Base-by-base conservation (phyloP, 2,329 filamentous ascomycete genomes). In the Dothistroma pini region DNA sequence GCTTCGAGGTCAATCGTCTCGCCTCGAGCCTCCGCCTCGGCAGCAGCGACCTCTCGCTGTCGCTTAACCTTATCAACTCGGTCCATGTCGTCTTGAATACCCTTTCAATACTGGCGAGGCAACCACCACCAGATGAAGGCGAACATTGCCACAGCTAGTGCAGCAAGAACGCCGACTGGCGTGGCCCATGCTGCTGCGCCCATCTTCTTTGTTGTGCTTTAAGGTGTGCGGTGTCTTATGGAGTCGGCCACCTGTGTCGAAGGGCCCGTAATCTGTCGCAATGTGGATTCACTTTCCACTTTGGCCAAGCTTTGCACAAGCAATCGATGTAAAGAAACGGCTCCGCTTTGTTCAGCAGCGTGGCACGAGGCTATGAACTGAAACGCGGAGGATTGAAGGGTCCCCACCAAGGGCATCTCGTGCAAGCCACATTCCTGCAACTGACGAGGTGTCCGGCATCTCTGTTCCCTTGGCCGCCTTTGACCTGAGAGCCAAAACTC, bases 51-150 rank as follows among this genome's bases (percentile, higher is more conserved):
- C 51, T 53, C 51, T 11, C 51, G 25, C 31, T 53, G 51, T 19
- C 51, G 34, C 51, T 53, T 35, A 25, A 14, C 12, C 14, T 53
- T 29, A 35, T 53, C 51, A 19, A 53, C 31, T 32, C 51, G 14
- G 31, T 53, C 51, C 31, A 35, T 53, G 19, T 53, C 51, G 25
- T 53, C 51, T 11, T 53, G 51, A 21, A 53, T 32, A 19, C 51
- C 51, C 31, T 53, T 53, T 11, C 51, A 3, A 21, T 35, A 53
- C 9, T 53, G 51, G 6, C 66, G 65, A 7, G 70, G 70, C 49
- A 72, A 71, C 68, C 65, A 71, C 64, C 66, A 70, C 66, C 67
- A 71, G 57, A 71, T 57, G 56, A 70, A 69, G 48, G 65, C 31
- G 48, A 71, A 64, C 47, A 62, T 63, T 14, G 60, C 34, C 31